Evolutionary conservation across 2,329 filamentous ascomycete genomes (phyloP), one percentile per base, ranked within the genome.

Genomic region (Didymellaceae sp.): DNA sequence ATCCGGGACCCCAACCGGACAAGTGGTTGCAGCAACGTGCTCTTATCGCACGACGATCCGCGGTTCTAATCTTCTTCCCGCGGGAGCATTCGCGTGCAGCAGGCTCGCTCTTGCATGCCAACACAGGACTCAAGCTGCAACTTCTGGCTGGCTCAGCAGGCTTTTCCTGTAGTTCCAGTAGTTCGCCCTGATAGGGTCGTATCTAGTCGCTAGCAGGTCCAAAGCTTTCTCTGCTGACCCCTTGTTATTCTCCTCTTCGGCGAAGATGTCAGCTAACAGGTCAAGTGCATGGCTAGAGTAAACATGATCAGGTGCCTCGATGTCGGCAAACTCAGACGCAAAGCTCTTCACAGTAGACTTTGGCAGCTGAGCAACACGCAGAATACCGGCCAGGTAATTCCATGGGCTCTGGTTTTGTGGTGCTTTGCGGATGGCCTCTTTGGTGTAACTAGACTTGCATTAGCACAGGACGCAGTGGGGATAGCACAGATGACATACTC

Each of bases 401-500:
- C 94, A 99, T 1, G 91, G 84, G 61, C 89, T 93, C 72, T 91
- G 89, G 73, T 97, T 99, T 80, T 97, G 92, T 35, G 94, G 94
- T 31, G 92, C 91, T 56, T 88, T 78, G 25, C 78, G 74, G 54
- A 96, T 90, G 68, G 89, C 89, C 38, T 81, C 78, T 75, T 90
- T 82, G 6, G 89, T 85, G 54, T 76, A 80, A 11, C 73, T 77
- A 54, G 33, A 25, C 3, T 21, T 32, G 13, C 16, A 54, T 71
- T 40, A 71, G 58, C 42, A 51, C 24, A 8, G 48, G 21, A 22
- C 42, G 17, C 7, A 30, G 17, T 17, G 16, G 8, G 9, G 37
- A 6, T n/a, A n/a, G 4, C 7, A 20, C 30, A 9, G 32, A n/a
- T n/a, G n/a, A 63, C 73, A 20, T 87, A 95, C 55, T 79, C 77